A percentile compares a stretch with the other conserved stretches of the same genome.
These are phyloP conservation scores for Cerioporus squamosus DNA, from an alignment of 1,284 basidiomycete genomes.

Conservation along the genomic window DNA sequence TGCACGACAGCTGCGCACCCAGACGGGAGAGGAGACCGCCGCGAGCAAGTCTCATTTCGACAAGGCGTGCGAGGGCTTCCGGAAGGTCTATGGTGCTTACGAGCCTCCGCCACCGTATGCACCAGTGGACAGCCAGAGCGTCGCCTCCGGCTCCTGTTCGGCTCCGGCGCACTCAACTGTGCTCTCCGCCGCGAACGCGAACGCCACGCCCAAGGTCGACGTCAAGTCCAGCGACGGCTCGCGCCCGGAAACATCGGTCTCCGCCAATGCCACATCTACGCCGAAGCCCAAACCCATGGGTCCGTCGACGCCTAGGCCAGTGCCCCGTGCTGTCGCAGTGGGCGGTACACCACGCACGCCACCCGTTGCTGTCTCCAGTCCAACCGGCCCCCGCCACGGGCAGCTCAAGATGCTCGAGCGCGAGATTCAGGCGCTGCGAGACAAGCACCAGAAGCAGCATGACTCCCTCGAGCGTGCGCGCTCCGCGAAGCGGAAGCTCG, in stretches of 20 bases:
- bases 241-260: not conserved
- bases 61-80: constrained; percentile 50
- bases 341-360: not conserved
- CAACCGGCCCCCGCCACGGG: constrained; percentile 4
- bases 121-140: too few species aligned
- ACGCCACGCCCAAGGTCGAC: not conserved
- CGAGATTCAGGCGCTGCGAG: constrained; percentile 46
- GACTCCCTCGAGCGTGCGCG: constrained; percentile 38
- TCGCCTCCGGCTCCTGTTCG: too few species aligned
- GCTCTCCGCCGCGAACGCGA: not conserved
- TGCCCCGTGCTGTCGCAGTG: not conserved
- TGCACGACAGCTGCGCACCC: constrained; percentile 27
- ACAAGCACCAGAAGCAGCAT: constrained; percentile 37
- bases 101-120: constrained; percentile 3
- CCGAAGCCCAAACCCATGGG: too few species aligned
- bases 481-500: constrained; percentile 50
- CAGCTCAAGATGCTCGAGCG: constrained; percentile 38
- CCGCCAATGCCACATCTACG: too few species aligned
- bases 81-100: constrained; percentile 50
- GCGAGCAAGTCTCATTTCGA: constrained; percentile 40
- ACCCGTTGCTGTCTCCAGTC: not conserved
- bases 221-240: not conserved
- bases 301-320: not conserved
- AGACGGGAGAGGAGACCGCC: constrained; percentile 23
- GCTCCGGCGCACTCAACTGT: too few species aligned